Base-by-base conservation (phyloP, 202 grass and related monocot species). In the Zizania palustris region DNA sequence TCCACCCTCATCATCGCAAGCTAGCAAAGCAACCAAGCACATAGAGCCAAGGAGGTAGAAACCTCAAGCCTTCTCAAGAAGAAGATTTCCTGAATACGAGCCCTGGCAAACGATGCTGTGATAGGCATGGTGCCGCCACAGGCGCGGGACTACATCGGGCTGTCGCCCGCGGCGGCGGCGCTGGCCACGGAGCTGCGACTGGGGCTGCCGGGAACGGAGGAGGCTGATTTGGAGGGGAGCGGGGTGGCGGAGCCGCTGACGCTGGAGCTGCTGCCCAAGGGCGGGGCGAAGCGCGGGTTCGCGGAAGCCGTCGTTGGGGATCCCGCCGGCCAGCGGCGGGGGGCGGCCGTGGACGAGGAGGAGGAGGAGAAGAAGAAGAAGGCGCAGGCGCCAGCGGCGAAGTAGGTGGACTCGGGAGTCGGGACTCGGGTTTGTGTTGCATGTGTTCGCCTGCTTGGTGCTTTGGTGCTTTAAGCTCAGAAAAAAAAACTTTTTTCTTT, bases 111-210 rank as follows among this genome's bases (percentile, higher is more conserved):
- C 41, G 79, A 51, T 58, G 60, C 67, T 34, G 73, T 78, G 75
- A 87, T 83, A 63, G 55, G 13, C 39, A 93, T 93, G 90, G 63
- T 77, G 44, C 90, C 69, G 43, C 73, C 87, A 75, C 81, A 85
- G 86, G 87, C 89, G 69, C 84, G 85, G 15, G 81, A 93, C 63
- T 89, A 89, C 84, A 89, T 90, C 82, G 90, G 90, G 67, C 78
- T 90, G 46, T 86, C 84, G 36, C 80, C 75, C 38, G 51, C 85
- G 16, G 73, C 72, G 28, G 28, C 28, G 72, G 72, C 76, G 71
- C 34, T 42, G 28, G 68, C 83, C 35, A 93, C 90, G 51, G 90
- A 93, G 84, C 84, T 93, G 50, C 69, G 90, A 37, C 60, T 87
- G 38, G 90, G 90, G 11, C 69, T 93, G 12, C 90, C 90, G 4